Percentiles rank a stretch among this genome's conserved stretches.
Conservation (phyloP, 495 filamentous ascomycete genomes). For the Sordaria brevicollis region DNA sequence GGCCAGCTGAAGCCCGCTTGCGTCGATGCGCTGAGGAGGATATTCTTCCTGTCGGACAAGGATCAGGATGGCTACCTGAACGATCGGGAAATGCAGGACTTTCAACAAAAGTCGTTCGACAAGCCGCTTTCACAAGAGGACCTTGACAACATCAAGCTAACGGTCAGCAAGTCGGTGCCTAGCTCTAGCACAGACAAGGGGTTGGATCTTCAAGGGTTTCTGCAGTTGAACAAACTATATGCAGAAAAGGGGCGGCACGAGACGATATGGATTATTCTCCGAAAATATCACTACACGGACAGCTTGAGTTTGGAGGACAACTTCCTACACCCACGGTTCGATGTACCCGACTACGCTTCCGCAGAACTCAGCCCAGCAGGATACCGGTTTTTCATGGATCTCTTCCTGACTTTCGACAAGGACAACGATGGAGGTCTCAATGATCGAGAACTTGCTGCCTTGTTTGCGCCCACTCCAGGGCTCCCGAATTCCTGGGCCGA, state of each 20-base stretch:
- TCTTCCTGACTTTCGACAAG: conserved; percentile 90
- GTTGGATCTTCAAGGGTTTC: conserved; percentile 70
- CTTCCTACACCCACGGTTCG: conserved; percentile 89
- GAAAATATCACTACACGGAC: conserved; percentile 95
- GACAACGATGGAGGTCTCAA: conserved; percentile 95
- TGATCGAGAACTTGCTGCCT: conserved; percentile 64
- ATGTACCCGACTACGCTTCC: conserved; percentile 81
- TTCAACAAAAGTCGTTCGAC: conserved; percentile 84
- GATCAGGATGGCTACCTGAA: conserved; percentile 93
- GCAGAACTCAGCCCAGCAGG: conserved; percentile 91
- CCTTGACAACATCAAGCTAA: conserved; percentile 76
- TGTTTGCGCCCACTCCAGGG: conserved; percentile 92
- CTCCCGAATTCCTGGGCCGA: conserved; percentile 78
- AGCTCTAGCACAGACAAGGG: conserved; percentile 59
- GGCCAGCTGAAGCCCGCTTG: conserved; percentile 78
- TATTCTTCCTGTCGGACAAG: conserved; percentile 93
- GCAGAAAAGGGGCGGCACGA: conserved; percentile 97
- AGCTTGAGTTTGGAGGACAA: conserved; percentile 79
- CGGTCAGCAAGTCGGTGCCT: conserved; percentile 57
- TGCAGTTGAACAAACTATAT: conserved; percentile 87
- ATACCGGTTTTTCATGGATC: conserved; percentile 94
- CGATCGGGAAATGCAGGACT: conserved; percentile 81
- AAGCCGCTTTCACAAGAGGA: conserved; percentile 71
- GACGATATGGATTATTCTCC: conserved; percentile 91
- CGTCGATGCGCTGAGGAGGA: conserved; percentile 69